Conservation (phyloP, 345 rosid genomes). For the Populus pruinosa region DNA sequence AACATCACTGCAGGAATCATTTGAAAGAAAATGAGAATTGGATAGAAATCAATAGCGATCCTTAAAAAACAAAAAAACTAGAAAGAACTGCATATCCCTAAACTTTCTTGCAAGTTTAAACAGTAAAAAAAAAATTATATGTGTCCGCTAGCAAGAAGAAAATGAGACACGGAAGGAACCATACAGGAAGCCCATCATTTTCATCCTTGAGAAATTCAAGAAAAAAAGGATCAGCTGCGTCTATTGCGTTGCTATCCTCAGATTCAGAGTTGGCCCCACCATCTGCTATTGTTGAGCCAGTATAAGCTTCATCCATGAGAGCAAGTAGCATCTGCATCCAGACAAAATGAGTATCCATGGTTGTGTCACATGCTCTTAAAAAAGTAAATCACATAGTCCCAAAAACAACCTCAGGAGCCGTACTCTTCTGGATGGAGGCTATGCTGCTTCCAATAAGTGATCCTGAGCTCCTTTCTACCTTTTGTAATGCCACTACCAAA, state of each 20-base stretch:
- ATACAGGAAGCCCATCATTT: slow-evolving; percentile 94
- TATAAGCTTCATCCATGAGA: slow-evolving; percentile 99
- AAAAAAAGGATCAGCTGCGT: slow-evolving; percentile 81
- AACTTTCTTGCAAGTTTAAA: neutral
- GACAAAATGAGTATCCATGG: slow-evolving; percentile 13
- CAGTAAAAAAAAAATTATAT: neutral
- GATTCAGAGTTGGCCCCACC: slow-evolving; percentile 92
- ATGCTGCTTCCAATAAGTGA: slow-evolving; percentile 86
- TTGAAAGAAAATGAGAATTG: neutral
- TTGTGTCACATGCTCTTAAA: slow-evolving; percentile 11
- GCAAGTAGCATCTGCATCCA: slow-evolving; percentile 85
- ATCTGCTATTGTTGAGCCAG: slow-evolving; percentile 90
- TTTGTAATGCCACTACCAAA: slow-evolving; percentile 85
- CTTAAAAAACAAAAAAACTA: no score
- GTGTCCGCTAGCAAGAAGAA: neutral
- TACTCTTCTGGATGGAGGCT: slow-evolving; percentile 88
- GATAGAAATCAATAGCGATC: neutral
- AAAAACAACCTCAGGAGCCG: slow-evolving; percentile 83
- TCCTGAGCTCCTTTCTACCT: slow-evolving; percentile 82
- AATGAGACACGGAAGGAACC: slow-evolving; percentile 17
- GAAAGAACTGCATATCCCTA: neutral
- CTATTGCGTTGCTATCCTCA: slow-evolving; percentile 75
- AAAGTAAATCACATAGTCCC: slow-evolving; percentile 8
- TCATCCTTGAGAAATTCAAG: slow-evolving; percentile 98
- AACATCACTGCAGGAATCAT: neutral